Base-by-base conservation (phyloP, 176 grass and related monocot species). In the Juncus effusus region DNA sequence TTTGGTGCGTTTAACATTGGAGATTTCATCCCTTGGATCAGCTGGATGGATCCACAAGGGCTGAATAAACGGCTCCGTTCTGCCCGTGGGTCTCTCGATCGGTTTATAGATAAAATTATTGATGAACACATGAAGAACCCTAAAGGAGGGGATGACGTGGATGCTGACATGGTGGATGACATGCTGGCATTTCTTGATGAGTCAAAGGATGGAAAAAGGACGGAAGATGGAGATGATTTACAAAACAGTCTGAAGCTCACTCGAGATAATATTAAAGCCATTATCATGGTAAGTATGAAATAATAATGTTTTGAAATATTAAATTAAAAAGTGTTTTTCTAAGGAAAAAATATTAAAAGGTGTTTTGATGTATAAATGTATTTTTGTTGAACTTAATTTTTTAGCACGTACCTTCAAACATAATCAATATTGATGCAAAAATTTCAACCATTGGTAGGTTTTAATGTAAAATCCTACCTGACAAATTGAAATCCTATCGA, bases 31-130 rank as follows among this genome's bases (percentile, higher is more conserved):
- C 88, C 88, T 0, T 97, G 80, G 80, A 74, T 96, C 5, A 38
- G 85, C 15, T 88, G 87, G 93, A 65, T 79, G 63, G 93, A 96
- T 67, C 74, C 57, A 13, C 82, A 81, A 13, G 93, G 87, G 7
- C 69, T 96, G 45, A 86, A 91, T 73, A 37, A 39, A 42, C 69
- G 93, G 59, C 82, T 96, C 59, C 64, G 59, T 56, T 59, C 41
- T 4, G 87, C 93, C 0, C 87, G 87, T 3, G 1, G 2, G 2
- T 68, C 85, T 14, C 84, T 96, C 16, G 93, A 96, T 63, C 3
- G 51, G 11, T 96, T 96, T 79, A 88, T 96, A 45, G 87, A 91
- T 76, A 86, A 83, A 79, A 96, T 96, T 70, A 96, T 96, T 51
- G 80, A 96, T 78, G 82, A 83, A 65, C 93, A 96, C 79, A 79